phyloP scores from a whole-genome alignment of 83 land plant species.

The Diphasiastrum complanatum region DNA sequence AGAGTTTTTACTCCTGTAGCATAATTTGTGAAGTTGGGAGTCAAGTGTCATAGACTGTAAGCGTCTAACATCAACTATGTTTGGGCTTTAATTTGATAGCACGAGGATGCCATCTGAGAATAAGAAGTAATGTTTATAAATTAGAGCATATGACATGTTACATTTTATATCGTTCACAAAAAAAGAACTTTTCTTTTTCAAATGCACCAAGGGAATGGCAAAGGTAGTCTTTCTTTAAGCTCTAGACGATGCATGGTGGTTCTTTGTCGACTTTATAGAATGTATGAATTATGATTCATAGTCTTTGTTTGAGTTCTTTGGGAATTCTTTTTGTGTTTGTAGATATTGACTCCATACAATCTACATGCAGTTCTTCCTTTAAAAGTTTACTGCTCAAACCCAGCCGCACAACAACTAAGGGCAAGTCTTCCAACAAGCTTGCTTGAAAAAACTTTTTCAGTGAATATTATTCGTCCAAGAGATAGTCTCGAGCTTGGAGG shows the following conservation, averaged over 20 bases:
- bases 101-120: too few species aligned
- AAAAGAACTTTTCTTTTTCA: too few species aligned
- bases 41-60: too few species aligned
- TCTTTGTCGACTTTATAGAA: neutral
- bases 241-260: constrained; percentile 1
- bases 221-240: neutral
- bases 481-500: constrained; percentile 41
- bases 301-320: too few species aligned
- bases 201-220: too few species aligned
- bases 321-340: neutral
- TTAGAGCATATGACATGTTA: too few species aligned
- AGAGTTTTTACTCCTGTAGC: too few species aligned
- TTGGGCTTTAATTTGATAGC: too few species aligned
- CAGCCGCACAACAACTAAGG: constrained; percentile 42
- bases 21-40: too few species aligned
- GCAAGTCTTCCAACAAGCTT: constrained; percentile 21
- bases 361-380: constrained; percentile 19
- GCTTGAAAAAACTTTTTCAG: neutral
- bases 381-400: constrained; percentile 43
- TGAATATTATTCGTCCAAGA: constrained; percentile 33
- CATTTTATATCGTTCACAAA: too few species aligned
- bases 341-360: neutral
- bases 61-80: too few species aligned
- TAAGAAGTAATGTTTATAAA: too few species aligned
- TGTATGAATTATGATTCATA: neutral